Evolutionary conservation across 2,329 filamentous ascomycete genomes (phyloP).

Genomic region (Aspergillus aculeatinus): DNA sequence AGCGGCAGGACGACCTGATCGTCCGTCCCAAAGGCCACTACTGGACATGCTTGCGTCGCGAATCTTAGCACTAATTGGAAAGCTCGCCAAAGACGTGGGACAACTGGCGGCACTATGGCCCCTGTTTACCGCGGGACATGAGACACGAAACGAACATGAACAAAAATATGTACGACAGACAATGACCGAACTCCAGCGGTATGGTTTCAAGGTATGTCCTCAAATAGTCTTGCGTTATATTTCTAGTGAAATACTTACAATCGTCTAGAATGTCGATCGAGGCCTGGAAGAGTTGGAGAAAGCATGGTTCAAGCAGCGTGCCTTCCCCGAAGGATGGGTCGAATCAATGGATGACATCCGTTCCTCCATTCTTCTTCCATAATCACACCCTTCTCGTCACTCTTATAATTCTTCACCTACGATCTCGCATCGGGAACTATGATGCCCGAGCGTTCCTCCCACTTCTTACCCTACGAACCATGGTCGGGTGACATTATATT

Average conservation of each 20-base stretch:
- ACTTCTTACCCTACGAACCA: not conserved
- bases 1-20: conserved; percentile 30
- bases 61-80: conserved; percentile 30
- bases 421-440: too few species aligned
- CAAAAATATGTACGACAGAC: conserved; percentile 33
- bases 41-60: conserved; percentile 32
- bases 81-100: conserved; percentile 34
- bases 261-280: conserved; percentile 30
- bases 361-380: conserved; percentile 34
- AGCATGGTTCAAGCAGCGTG: conserved; percentile 33
- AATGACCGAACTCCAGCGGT: conserved; percentile 29
- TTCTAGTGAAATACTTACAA: conserved; percentile 1
- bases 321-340: conserved; percentile 34
- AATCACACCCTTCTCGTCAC: not conserved
- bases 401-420: not conserved
- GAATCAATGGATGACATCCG: conserved; percentile 35
- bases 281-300: conserved; percentile 30
- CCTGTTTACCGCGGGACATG: conserved; percentile 36
- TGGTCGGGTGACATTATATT: not conserved
- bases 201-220: conserved; percentile 28
- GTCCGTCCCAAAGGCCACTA: conserved; percentile 25
- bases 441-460: too few species aligned
- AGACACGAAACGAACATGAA: conserved; percentile 28
- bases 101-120: conserved; percentile 36
- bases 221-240: not conserved